Conservation (phyloP, 805 yeast species). For the Kodamaea jinghongensis region DNA sequence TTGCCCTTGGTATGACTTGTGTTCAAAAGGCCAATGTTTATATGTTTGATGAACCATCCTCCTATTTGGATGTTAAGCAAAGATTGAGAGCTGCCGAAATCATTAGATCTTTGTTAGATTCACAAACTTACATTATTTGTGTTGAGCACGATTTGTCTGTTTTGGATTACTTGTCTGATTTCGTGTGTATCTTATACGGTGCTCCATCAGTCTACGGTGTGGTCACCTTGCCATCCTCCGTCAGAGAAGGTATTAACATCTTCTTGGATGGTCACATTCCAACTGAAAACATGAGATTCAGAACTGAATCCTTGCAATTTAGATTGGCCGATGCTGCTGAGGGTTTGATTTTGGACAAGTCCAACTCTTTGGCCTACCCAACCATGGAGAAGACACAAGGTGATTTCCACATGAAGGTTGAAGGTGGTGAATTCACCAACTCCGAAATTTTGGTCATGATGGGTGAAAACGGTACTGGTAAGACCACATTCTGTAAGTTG, state of each 20-base stretch:
- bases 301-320: slow-evolving; percentile 93
- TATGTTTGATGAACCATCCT: slow-evolving; percentile 99
- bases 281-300: slow-evolving; percentile 93
- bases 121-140: slow-evolving; percentile 84
- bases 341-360: slow-evolving; percentile 68
- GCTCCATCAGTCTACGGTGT: slow-evolving; percentile 99
- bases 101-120: slow-evolving; percentile 78
- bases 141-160: slow-evolving; percentile 99
- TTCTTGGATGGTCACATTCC: slow-evolving; percentile 98
- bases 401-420: slow-evolving; percentile 82
- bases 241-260: slow-evolving; percentile 98
- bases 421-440: slow-evolving; percentile 88
- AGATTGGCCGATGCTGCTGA: slow-evolving; percentile 90
- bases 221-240: slow-evolving; percentile 93
- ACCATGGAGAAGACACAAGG: slow-evolving; percentile 90
- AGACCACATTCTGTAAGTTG: slow-evolving; percentile 94
- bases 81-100: slow-evolving; percentile 96
- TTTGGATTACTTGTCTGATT: slow-evolving; percentile 94
- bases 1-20: slow-evolving; percentile 96
- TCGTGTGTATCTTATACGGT: slow-evolving; percentile 94
- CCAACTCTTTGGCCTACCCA: slow-evolving; percentile 76
- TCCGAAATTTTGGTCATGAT: slow-evolving; percentile 97
- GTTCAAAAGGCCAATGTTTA: slow-evolving; percentile 93
- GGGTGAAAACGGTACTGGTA: slow-evolving; percentile 99
- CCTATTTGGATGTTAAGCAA: slow-evolving; percentile 97